Evolutionary conservation across 305 asterid species (phyloP).

Genomic region (Stenogyne calaminthoides): DNA sequence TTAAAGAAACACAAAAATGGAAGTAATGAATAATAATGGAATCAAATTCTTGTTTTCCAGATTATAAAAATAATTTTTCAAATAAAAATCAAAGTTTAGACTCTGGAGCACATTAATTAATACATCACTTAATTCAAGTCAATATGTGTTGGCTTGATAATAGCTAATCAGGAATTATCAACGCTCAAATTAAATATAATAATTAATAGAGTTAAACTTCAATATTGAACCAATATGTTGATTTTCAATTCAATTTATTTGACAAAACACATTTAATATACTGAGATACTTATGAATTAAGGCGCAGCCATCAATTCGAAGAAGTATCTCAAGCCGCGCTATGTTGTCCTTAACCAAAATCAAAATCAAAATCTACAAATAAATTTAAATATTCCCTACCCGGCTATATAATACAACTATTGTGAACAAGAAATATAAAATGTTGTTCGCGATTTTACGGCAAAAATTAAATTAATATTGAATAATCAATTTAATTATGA

Average conservation of each 20-base stretch:
- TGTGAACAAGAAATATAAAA: no score
- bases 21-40: background rate
- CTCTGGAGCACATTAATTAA: background rate
- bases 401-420: no score
- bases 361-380: no score
- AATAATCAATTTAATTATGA: no score
- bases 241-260: background rate
- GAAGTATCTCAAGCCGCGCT: background rate
- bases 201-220: background rate
- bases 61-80: background rate
- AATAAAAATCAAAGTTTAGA: background rate
- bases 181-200: background rate
- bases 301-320: background rate
- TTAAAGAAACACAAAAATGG: no score
- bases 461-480: no score
- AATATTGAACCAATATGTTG: conserved; percentile 3
- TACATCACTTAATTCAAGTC: background rate
- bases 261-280: background rate
- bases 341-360: background rate
- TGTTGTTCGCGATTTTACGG: no score
- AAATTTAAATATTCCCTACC: no score
- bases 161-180: background rate
- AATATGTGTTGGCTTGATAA: conserved; percentile 5
- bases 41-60: background rate
- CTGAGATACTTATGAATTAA: background rate